These are phyloP conservation scores for Cucumis melo DNA, from an alignment of 306 rosid genomes.

Conservation along the genomic window DNA sequence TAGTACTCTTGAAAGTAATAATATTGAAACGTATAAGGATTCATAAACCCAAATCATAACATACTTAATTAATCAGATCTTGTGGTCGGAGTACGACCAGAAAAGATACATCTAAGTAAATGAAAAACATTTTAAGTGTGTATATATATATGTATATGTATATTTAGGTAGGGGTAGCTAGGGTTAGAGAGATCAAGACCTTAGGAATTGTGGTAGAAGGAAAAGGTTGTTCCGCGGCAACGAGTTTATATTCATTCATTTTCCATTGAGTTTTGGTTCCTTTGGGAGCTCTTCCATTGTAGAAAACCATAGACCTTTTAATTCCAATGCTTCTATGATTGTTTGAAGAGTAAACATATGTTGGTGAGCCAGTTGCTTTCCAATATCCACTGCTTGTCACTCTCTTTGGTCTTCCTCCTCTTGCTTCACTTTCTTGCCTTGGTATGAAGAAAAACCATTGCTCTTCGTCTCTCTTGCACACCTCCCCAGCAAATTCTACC, in stretches of 20 bases:
- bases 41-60: too few species aligned
- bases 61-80: too few species aligned
- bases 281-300: slow-evolving; percentile 59
- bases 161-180: too few species aligned
- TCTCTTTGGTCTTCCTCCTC: slow-evolving; percentile 79
- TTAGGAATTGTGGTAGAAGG: slow-evolving; percentile 7
- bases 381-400: slow-evolving; percentile 64
- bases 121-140: too few species aligned
- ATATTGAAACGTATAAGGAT: too few species aligned
- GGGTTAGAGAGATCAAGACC: background rate
- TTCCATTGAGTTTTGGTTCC: slow-evolving; percentile 88
- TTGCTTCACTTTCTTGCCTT: slow-evolving; percentile 68
- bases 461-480: slow-evolving; percentile 42
- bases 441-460: slow-evolving; percentile 87
- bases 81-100: too few species aligned
- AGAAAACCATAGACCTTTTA: slow-evolving; percentile 85
- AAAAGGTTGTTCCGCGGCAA: background rate
- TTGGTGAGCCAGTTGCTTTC: slow-evolving; percentile 91
- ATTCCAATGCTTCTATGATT: slow-evolving; percentile 39
- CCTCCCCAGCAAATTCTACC: slow-evolving; percentile 56
- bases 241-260: slow-evolving; percentile 77
- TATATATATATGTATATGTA: too few species aligned
- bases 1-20: too few species aligned
- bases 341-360: slow-evolving; percentile 43
- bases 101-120: too few species aligned